Conservation (phyloP, 2,329 filamentous ascomycete genomes). For the Ceratocystis huliohia region DNA sequence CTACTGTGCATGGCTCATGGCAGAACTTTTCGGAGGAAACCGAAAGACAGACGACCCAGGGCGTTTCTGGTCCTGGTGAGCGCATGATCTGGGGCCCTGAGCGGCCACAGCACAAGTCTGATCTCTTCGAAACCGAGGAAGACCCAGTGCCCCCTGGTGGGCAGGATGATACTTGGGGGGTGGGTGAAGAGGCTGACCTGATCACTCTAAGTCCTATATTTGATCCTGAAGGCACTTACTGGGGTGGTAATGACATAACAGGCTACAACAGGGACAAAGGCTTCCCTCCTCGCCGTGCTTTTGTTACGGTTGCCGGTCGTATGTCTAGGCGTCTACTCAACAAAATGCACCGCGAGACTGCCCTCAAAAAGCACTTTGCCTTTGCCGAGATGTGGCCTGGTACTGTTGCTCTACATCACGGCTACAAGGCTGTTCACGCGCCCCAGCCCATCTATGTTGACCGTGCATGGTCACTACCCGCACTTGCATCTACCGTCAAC, state of each 20-base stretch:
- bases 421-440: constrained; percentile 80
- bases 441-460: constrained; percentile 84
- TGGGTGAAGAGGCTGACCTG: constrained; percentile 79
- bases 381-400: constrained; percentile 96
- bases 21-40: constrained; percentile 47
- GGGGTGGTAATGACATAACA: constrained; percentile 72
- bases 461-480: constrained; percentile 68
- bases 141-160: constrained; percentile 56
- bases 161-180: constrained; percentile 79
- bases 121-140: constrained; percentile 61
- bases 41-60: constrained; percentile 29
- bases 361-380: constrained; percentile 72
- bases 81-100: constrained; percentile 74
- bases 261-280: constrained; percentile 57
- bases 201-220: constrained; percentile 89
- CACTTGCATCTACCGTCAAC: constrained; percentile 70
- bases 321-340: constrained; percentile 68
- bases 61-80: constrained; percentile 25
- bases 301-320: constrained; percentile 78
- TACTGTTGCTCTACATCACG: constrained; percentile 77
- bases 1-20: constrained; percentile 63
- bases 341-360: constrained; percentile 85
- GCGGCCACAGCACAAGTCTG: constrained; percentile 51
- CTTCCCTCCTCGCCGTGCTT: constrained; percentile 57
- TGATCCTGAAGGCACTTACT: constrained; percentile 75